Evolutionary conservation across 305 asterid genomes (phyloP), one percentile per base, ranked within the genome.

Genomic region (Striga hermonthica): DNA sequence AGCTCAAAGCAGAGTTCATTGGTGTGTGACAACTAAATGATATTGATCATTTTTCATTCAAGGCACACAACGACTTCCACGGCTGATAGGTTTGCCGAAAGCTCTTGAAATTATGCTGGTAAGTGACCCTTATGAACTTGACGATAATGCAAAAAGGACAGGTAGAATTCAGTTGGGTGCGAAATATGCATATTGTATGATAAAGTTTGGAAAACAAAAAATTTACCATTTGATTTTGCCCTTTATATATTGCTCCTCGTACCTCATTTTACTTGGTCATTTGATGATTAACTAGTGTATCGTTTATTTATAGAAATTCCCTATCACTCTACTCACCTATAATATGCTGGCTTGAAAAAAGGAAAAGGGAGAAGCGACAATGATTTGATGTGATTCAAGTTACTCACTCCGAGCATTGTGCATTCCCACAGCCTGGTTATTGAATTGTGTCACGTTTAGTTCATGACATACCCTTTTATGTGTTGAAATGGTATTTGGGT

Each of bases 41-140:
- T 53, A 59, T 61, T 49, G 57, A 49, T 45, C 52, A 55, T 57
- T 73, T 62, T 80, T 36, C 72, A 62, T 49, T 76, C 67, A 70
- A 93, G 99, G 99, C 48, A 93, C 99, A 62, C 97, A 90, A 70
- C 94, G 90, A 72, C 95, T 93, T 75, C 99, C 99, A 48, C 84
- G 97, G 82, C 92, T 93, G 48, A 80, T 88, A 57, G 99, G 99
- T 65, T 77, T 93, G 74, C 80, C 91, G 50, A 86, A 90, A 77
- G 94, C 97, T 64, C 71, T 93, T 78, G 95, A 83, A 28, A 80
- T 88, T 67, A 85, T 93, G 86, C 81, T 93, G 97, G 99, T 93
- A 83, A 66, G 88, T 76, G 67, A 66, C 45, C 58, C 43, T 57
- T 36, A 15, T 61, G 12, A 45, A 74, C 59, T 16, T 63, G 57